Percentiles rank a stretch among this genome's conserved stretches.
Evolutionary conservation across 345 rosid species (phyloP).

Genomic region (Salix purpurea): DNA sequence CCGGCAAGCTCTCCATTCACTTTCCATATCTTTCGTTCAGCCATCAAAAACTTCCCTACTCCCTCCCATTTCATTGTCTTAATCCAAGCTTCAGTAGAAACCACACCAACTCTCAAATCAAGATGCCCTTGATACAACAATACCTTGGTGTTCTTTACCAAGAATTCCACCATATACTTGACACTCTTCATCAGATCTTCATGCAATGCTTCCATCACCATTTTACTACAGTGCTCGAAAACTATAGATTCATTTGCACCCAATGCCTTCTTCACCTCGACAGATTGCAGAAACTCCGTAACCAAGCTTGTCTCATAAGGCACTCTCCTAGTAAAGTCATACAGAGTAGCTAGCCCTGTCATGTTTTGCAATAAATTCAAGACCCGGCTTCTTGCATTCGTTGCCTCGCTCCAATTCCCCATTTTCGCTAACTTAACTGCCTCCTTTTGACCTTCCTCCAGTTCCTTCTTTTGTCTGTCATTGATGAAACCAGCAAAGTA

Average conservation of each 20-base stretch:
- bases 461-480: conserved; percentile 51
- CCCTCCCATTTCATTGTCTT: conserved; percentile 68
- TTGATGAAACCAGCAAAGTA: conserved; percentile 62
- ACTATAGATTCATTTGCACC: conserved; percentile 43
- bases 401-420: conserved; percentile 60
- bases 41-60: conserved; percentile 30
- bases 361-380: conserved; percentile 41
- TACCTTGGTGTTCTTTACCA: conserved; percentile 46
- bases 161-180: conserved; percentile 58
- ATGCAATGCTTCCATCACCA: conserved; percentile 31
- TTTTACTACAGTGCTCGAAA: conserved; percentile 50
- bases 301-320: conserved; percentile 51
- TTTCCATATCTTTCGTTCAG: conserved; percentile 60
- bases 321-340: conserved; percentile 39
- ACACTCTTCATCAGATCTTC: conserved; percentile 77
- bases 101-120: conserved; percentile 65
- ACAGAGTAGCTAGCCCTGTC: conserved; percentile 72
- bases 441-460: conserved; percentile 51
- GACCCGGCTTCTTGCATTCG: conserved; percentile 39
- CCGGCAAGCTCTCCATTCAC: conserved; percentile 58
- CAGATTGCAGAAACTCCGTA: conserved; percentile 28
- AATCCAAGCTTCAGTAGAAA: conserved; percentile 73
- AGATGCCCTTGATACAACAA: conserved; percentile 63
- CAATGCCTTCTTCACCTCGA: conserved; percentile 42
- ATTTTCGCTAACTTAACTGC: conserved; percentile 35